phyloP scores from a whole-genome alignment of 306 rosid species.

The Rosa lucieae region DNA sequence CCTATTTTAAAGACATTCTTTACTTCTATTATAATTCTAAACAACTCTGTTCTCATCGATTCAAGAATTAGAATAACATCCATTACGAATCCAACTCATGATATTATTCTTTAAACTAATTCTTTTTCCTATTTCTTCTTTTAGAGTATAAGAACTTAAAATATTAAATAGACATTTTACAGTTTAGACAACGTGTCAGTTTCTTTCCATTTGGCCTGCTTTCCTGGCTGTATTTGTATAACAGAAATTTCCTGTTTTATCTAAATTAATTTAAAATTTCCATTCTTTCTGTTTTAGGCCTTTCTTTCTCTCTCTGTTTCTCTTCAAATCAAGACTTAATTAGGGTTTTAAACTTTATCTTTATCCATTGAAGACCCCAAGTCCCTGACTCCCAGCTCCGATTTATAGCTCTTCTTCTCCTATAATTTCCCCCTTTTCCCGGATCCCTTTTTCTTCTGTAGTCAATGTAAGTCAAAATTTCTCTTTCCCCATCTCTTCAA shows the following conservation, averaged over 20 bases:
- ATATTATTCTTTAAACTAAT: not conserved
- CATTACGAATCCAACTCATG: not conserved
- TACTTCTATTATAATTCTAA: no score
- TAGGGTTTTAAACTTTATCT: conserved; percentile 22
- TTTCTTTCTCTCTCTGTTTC: not conserved
- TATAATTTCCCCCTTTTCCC: not conserved
- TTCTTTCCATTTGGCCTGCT: not conserved
- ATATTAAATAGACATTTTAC: not conserved
- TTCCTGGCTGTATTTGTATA: conserved; percentile 2
- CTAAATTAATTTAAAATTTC: not conserved
- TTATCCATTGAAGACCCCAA: conserved; percentile 22
- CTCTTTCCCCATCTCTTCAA: conserved; percentile 16
- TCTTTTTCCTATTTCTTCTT: not conserved
- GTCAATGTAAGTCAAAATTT: conserved; percentile 37
- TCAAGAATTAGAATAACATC: not conserved
- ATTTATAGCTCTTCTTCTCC: not conserved
- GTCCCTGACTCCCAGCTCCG: conserved; percentile 8
- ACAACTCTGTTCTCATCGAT: not conserved
- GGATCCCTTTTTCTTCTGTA: conserved; percentile 11
- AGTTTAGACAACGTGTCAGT: not conserved
- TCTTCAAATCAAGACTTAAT: conserved; percentile 21
- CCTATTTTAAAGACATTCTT: not conserved
- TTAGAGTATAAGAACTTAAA: not conserved
- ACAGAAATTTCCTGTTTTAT: not conserved
- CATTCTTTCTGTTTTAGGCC: not conserved